Conservation (phyloP, 345 rosid genomes). For the Citrus sp. region DNA sequence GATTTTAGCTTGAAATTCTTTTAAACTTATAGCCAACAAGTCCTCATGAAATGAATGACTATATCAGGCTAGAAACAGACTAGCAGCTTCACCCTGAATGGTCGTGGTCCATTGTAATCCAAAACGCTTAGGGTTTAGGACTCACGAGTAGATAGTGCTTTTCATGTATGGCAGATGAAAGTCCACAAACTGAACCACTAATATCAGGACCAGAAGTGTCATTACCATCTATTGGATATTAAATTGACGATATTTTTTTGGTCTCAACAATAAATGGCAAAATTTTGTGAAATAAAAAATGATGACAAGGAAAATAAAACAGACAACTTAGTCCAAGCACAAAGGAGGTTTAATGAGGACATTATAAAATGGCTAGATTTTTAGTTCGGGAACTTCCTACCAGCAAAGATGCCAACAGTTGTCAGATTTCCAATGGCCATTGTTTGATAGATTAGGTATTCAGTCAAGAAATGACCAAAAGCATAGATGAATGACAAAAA, state of each 20-base stretch:
- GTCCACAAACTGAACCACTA: background rate
- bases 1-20: background rate
- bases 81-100: background rate
- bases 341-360: background rate
- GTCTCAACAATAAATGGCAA: background rate
- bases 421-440: slow-evolving; percentile 76
- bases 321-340: slow-evolving; percentile 1
- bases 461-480: slow-evolving; percentile 79
- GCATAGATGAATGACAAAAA: slow-evolving; percentile 86
- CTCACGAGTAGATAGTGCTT: background rate
- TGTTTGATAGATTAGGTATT: slow-evolving; percentile 69
- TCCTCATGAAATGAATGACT: too few relatives aligned
- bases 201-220: background rate
- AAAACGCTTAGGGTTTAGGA: background rate
- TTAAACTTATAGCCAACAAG: background rate
- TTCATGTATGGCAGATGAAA: background rate
- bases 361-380: background rate
- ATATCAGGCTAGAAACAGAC: background rate
- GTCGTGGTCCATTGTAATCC: too few relatives aligned
- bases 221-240: background rate
- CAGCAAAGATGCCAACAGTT: slow-evolving; percentile 82
- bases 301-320: background rate
- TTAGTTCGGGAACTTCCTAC: slow-evolving; percentile 24
- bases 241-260: background rate
- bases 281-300: background rate